phyloP scores from a whole-genome alignment of 225 moss, liverwort and hornwort genomes.

The Asterella californica region DNA sequence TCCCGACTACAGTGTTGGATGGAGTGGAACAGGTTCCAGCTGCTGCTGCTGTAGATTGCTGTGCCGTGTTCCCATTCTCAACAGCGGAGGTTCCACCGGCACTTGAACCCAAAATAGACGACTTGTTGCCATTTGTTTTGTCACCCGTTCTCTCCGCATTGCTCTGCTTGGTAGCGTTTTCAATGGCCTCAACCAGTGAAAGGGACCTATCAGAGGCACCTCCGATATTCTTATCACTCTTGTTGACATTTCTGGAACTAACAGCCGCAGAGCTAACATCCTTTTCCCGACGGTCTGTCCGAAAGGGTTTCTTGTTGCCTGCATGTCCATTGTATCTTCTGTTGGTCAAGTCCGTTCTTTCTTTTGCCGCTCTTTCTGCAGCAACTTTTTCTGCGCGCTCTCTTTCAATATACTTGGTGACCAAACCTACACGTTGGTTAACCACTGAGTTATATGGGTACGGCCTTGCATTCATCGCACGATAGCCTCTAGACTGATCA shows the following conservation, averaged over 20 bases:
- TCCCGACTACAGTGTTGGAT: conserved; percentile 7
- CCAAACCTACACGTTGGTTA: conserved; percentile 38
- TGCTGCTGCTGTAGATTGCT: conserved; percentile 14
- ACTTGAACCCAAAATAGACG: background rate
- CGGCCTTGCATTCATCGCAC: conserved; percentile 20
- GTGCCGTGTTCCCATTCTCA: conserved; percentile 21
- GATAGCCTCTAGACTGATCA: conserved; percentile 17
- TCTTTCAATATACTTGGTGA: conserved; percentile 40
- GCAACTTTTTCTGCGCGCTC: conserved; percentile 30
- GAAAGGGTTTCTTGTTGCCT: conserved; percentile 23
- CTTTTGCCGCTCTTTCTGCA: conserved; percentile 22
- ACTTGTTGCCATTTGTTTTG: conserved; percentile 20
- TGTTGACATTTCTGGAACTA: conserved; percentile 19
- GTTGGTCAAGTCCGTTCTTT: background rate
- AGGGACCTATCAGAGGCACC: conserved; percentile 13
- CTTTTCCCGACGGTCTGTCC: conserved; percentile 28
- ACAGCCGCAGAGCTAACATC: conserved; percentile 25
- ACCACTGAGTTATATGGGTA: conserved; percentile 31
- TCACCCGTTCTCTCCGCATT: conserved; percentile 22
- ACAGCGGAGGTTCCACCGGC: conserved; percentile 11
- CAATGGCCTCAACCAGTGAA: conserved; percentile 19
- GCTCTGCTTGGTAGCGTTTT: conserved; percentile 7
- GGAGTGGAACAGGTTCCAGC: conserved; percentile 14
- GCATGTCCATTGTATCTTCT: conserved; percentile 8
- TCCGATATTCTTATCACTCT: conserved; percentile 16